Evolutionary conservation across 2,329 filamentous ascomycete genomes (phyloP).

Genomic region (Beauveria medogensis): DNA sequence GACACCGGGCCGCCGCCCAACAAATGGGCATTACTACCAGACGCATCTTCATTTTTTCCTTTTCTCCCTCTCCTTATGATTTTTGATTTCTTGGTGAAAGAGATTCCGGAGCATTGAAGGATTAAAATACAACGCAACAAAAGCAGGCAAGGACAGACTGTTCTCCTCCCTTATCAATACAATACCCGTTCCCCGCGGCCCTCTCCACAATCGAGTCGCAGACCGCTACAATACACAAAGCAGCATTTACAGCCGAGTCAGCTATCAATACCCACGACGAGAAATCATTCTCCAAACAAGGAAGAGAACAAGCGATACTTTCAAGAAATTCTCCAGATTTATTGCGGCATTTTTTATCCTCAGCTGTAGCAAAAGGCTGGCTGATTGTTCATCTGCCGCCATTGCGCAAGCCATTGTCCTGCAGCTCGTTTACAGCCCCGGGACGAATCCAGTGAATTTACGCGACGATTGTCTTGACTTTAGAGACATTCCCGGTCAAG

Average conservation of each 20-base stretch:
- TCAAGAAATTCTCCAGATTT: background rate
- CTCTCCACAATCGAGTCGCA: background rate
- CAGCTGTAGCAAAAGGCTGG: too few species aligned
- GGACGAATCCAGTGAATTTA: too few species aligned
- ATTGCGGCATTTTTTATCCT: background rate
- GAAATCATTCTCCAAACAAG: background rate
- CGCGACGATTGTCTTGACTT: too few species aligned
- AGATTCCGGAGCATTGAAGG: background rate
- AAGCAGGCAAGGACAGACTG: background rate
- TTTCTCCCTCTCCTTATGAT: too few species aligned
- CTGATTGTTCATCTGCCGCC: too few species aligned
- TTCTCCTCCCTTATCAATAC: background rate
- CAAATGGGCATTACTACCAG: too few species aligned
- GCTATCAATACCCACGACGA: background rate
- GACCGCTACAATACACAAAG: constrained; percentile 1
- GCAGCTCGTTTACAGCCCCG: too few species aligned
- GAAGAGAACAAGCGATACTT: background rate
- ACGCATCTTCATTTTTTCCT: too few species aligned
- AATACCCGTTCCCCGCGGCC: background rate
- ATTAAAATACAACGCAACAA: background rate
- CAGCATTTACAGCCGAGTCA: constrained; percentile 1
- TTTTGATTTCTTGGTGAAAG: too few species aligned
- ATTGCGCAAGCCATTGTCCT: too few species aligned
- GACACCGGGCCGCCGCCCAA: too few species aligned
- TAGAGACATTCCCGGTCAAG: too few species aligned